Evolutionary conservation across 192 early-diverging fungal genomes (phyloP).

Genomic region (Podila horticola): DNA sequence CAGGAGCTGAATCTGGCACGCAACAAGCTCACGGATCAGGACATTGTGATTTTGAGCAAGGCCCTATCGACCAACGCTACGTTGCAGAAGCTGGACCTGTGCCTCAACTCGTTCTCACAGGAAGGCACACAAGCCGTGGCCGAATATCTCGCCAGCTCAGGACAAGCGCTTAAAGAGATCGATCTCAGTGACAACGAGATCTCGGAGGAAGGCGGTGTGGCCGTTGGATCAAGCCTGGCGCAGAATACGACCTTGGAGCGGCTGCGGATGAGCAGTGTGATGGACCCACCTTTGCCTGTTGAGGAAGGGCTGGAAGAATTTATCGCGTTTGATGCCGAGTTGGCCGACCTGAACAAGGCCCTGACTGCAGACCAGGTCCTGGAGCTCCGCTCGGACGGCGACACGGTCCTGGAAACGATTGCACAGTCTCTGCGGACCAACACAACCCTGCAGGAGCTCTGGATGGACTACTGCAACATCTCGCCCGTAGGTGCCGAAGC

Average conservation of each 20-base stretch:
- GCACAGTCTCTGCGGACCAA: slow-evolving; percentile 29
- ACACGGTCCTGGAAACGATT: slow-evolving; percentile 45
- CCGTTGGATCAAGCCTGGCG: slow-evolving; percentile 46
- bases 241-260: slow-evolving; percentile 36
- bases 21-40: slow-evolving; percentile 56
- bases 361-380: slow-evolving; percentile 23
- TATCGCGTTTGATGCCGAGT: slow-evolving; percentile 26
- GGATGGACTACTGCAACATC: slow-evolving; percentile 58
- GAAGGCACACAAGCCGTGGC: slow-evolving; percentile 42
- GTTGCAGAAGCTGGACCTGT: slow-evolving; percentile 50
- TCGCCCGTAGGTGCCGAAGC: slow-evolving; percentile 34
- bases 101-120: slow-evolving; percentile 50
- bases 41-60: slow-evolving; percentile 33
- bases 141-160: slow-evolving; percentile 12
- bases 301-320: slow-evolving; percentile 31
- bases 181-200: slow-evolving; percentile 62
- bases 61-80: slow-evolving; percentile 8
- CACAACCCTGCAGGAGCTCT: slow-evolving; percentile 40
- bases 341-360: slow-evolving; percentile 15
- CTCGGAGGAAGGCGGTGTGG: slow-evolving; percentile 47
- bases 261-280: slow-evolving; percentile 50
- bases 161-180: slow-evolving; percentile 39
- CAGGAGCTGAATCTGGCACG: slow-evolving; percentile 54
- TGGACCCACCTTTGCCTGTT: slow-evolving; percentile 48
- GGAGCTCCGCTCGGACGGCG: slow-evolving; percentile 51